Conservation (phyloP, 352 stramenopile species). For the Plasmopara viticola region DNA sequence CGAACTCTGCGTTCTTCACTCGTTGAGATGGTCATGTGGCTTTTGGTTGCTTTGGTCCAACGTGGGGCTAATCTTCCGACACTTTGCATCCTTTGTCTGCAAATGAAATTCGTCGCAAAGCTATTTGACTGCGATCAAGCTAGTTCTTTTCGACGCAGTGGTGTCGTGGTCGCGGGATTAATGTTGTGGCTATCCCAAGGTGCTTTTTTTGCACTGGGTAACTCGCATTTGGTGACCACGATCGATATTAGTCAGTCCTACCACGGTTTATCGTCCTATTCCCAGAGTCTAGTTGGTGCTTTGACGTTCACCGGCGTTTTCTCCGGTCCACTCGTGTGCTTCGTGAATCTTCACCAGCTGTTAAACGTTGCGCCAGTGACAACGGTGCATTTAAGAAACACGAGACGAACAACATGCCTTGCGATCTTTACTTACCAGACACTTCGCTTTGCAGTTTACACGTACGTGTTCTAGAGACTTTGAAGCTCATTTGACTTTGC, state of each 20-base stretch:
- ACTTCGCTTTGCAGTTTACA: slow-evolving; percentile 58
- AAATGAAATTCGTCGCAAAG: slow-evolving; percentile 29
- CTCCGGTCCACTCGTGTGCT: slow-evolving; percentile 61
- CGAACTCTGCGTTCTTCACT: slow-evolving; percentile 10
- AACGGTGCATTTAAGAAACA: neutral
- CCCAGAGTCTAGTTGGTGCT: slow-evolving; percentile 66
- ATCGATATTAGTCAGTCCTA: slow-evolving; percentile 88
- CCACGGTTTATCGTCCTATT: slow-evolving; percentile 71
- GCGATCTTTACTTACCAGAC: slow-evolving; percentile 50
- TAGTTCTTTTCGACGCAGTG: slow-evolving; percentile 2
- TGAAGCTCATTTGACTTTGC: neutral
- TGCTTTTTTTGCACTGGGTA: slow-evolving; percentile 82
- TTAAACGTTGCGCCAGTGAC: slow-evolving; percentile 7
- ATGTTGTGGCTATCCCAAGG: slow-evolving; percentile 48
- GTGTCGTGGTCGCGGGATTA: slow-evolving; percentile 21
- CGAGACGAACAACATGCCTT: slow-evolving; percentile 15
- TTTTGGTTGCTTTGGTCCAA: slow-evolving; percentile 55
- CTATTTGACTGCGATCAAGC: slow-evolving; percentile 15
- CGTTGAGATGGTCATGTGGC: slow-evolving; percentile 52
- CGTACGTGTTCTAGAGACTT: slow-evolving; percentile 26
- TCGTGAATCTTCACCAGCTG: slow-evolving; percentile 45
- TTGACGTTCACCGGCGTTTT: slow-evolving; percentile 75
- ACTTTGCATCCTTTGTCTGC: slow-evolving; percentile 43
- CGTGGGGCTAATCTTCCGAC: slow-evolving; percentile 54
- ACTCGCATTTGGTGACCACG: slow-evolving; percentile 86